Conservation (phyloP, 2,329 filamentous ascomycete genomes). For the Diaporthe caulivora region DNA sequence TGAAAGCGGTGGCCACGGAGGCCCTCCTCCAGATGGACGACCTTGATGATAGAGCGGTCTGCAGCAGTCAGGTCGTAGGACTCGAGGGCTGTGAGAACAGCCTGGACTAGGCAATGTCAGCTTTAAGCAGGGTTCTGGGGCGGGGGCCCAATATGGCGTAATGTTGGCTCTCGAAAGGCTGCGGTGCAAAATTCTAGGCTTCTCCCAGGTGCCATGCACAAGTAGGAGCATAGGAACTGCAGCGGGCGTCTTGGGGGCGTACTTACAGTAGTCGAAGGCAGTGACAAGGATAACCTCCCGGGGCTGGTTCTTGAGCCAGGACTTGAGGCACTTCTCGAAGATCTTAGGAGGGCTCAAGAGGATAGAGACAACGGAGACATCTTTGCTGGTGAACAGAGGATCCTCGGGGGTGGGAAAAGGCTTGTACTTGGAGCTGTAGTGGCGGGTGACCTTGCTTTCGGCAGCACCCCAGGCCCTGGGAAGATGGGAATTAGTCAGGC, state of each 20-base stretch:
- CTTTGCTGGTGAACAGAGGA: constrained; percentile 20
- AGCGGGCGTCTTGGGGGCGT: background rate
- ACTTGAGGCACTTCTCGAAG: constrained; percentile 4
- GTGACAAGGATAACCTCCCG: constrained; percentile 16
- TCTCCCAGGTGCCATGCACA: background rate
- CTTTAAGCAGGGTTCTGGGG: fast-evolving
- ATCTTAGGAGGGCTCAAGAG: constrained; percentile 23
- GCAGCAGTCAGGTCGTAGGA: constrained; percentile 3
- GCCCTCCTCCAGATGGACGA: constrained; percentile 15
- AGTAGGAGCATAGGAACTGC: background rate
- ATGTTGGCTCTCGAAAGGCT: no score
- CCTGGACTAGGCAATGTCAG: background rate
- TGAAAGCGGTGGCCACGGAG: constrained; percentile 24
- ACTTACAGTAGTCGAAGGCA: constrained; percentile 1
- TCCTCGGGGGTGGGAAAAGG: background rate
- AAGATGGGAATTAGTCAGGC: background rate
- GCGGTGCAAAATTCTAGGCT: background rate
- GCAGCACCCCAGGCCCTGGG: constrained; percentile 7
- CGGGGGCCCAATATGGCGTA: no score
- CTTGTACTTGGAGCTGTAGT: constrained; percentile 16
- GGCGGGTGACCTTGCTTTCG: background rate
- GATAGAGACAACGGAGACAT: constrained; percentile 13
- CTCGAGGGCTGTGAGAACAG: background rate
- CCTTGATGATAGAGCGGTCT: constrained; percentile 23
- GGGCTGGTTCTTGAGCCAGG: constrained; percentile 28